These are phyloP conservation scores for Fusarium hostae DNA, from an alignment of 2,329 filamentous ascomycete species.

Conservation along the genomic window DNA sequence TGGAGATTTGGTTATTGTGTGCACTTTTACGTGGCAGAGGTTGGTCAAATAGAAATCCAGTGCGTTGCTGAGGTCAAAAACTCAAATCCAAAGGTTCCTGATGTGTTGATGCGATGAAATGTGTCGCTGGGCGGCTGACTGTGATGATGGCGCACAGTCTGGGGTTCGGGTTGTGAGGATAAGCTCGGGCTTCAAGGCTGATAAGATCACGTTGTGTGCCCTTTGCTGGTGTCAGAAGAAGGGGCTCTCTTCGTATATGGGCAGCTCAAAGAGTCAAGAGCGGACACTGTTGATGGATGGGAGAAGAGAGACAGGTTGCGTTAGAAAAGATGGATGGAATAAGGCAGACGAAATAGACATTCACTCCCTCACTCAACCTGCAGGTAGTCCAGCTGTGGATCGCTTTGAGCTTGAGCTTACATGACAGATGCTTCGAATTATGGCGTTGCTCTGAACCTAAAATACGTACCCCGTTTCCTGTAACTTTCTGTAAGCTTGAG, in stretches of 20 bases:
- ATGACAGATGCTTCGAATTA: slow-evolving; percentile 9
- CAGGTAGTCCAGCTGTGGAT: slow-evolving; percentile 17
- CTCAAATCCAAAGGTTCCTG: slow-evolving; percentile 22
- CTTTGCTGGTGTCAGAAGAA: neutral
- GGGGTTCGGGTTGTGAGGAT: slow-evolving; percentile 23
- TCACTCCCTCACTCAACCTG: slow-evolving; percentile 7
- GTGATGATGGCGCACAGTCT: slow-evolving; percentile 29
- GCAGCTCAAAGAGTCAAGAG: neutral
- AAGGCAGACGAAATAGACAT: slow-evolving; percentile 9
- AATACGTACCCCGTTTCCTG: neutral
- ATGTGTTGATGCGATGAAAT: slow-evolving; percentile 3
- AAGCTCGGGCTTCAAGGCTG: slow-evolving; percentile 13
- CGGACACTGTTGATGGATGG: neutral
- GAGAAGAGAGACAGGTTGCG: neutral
- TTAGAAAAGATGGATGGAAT: slow-evolving; percentile 1
- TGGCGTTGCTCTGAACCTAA: slow-evolving; percentile 7
- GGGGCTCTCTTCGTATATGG: neutral
- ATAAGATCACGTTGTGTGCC: slow-evolving; percentile 13
- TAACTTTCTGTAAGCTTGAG: neutral
- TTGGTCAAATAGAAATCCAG: slow-evolving; percentile 6
- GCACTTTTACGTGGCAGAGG: slow-evolving; percentile 11
- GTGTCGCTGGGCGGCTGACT: slow-evolving; percentile 7
- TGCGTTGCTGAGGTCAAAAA: slow-evolving; percentile 19
- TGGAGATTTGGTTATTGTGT: slow-evolving; percentile 14
- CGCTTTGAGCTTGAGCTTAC: slow-evolving; percentile 20